These are phyloP conservation scores for Cadophora gregata DNA, from an alignment of 2,329 filamentous ascomycete species.

Conservation along the genomic window DNA sequence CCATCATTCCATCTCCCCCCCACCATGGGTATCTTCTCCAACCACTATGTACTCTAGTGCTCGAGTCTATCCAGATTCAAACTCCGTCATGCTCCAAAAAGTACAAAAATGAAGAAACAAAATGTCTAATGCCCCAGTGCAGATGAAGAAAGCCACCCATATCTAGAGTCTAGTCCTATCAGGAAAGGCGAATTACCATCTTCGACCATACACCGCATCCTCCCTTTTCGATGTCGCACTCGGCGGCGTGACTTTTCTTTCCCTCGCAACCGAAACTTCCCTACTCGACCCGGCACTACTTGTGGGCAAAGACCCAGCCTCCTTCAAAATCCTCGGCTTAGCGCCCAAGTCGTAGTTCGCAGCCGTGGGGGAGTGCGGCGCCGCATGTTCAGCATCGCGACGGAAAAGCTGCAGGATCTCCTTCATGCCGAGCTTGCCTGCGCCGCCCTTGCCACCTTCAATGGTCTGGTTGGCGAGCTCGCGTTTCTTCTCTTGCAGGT, in stretches of 20 bases:
- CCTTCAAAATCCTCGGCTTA: conserved; percentile 42
- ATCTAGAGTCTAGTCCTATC: neutral
- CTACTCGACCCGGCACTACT: conserved; percentile 25
- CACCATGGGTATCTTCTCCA: conserved; percentile 12
- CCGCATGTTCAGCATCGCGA: conserved; percentile 43
- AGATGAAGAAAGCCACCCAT: neutral
- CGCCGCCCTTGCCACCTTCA: conserved; percentile 75
- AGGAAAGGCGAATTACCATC: conserved; percentile 36
- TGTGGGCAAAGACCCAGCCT: conserved; percentile 17
- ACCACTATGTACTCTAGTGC: neutral
- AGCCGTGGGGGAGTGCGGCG: conserved; percentile 28
- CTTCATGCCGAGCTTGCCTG: conserved; percentile 86
- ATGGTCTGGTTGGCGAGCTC: conserved; percentile 91
- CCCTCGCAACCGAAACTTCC: conserved; percentile 31
- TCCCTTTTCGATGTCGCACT: conserved; percentile 33
- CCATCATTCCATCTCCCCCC: neutral
- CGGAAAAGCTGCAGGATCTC: conserved; percentile 89
- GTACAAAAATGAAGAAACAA: neutral
- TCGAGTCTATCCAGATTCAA: neutral
- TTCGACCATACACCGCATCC: conserved; percentile 43
- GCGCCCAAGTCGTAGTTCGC: conserved; percentile 35
- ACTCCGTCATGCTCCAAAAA: neutral
- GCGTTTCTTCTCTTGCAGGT: conserved; percentile 91
- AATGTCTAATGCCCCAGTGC: neutral
- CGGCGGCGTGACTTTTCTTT: conserved; percentile 35